These are phyloP conservation scores for Rauvolfia tetraphylla DNA, from an alignment of 257 asterid species.

Conservation along the genomic window DNA sequence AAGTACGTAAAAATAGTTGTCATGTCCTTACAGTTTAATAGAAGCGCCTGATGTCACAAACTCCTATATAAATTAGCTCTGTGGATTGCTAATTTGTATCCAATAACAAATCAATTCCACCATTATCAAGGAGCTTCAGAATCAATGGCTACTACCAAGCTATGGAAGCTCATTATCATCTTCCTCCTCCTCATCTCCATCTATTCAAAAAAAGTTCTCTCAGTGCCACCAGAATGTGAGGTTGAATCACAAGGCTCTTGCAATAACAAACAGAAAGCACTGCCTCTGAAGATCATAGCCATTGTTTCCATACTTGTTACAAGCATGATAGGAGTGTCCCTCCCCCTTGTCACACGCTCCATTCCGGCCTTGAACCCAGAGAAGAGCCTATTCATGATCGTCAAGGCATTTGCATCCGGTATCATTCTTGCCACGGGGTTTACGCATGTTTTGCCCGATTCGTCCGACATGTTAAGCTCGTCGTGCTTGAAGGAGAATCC, in stretches of 20 bases:
- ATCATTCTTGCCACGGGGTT: constrained; percentile 57
- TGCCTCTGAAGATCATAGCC: constrained; percentile 57
- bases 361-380: constrained; percentile 47
- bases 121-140: neutral
- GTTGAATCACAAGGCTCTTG: constrained; percentile 23
- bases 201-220: constrained; percentile 16
- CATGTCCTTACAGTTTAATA: too few relatives aligned
- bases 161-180: neutral
- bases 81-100: neutral
- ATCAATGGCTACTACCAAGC: neutral
- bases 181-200: constrained; percentile 20
- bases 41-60: neutral
- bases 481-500: constrained; percentile 43
- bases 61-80: neutral
- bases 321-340: constrained; percentile 55
- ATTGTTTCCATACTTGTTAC: constrained; percentile 39
- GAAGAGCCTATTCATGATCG: constrained; percentile 37
- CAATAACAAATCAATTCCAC: neutral
- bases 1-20: too few relatives aligned
- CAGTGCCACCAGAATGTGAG: constrained; percentile 41
- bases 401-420: constrained; percentile 55
- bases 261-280: constrained; percentile 42
- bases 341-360: constrained; percentile 43
- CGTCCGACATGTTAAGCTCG: constrained; percentile 53
- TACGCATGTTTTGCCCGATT: constrained; percentile 63